These are phyloP conservation scores for Cercospora brassicicola DNA, from an alignment of 2,329 filamentous ascomycete species.

Conservation along the genomic window DNA sequence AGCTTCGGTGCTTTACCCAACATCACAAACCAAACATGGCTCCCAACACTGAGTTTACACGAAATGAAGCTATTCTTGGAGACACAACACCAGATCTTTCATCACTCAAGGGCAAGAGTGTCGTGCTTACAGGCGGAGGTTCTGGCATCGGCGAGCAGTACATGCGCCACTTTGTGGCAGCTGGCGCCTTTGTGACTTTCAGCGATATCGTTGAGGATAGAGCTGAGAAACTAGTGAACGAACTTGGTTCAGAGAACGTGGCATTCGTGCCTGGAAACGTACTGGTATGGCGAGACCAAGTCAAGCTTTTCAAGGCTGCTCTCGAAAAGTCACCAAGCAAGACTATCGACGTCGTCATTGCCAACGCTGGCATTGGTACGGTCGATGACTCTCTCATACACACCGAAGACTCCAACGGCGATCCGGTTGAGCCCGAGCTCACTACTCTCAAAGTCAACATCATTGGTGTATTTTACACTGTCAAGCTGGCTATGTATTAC, in stretches of 20 bases:
- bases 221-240: conserved; percentile 34
- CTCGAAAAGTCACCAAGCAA: conserved; percentile 24
- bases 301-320: conserved; percentile 36
- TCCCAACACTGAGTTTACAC: conserved; percentile 15
- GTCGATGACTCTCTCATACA: conserved; percentile 29
- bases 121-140: conserved; percentile 53
- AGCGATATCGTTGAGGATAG: conserved; percentile 36
- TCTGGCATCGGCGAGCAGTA: conserved; percentile 42
- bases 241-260: conserved; percentile 36
- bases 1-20: background rate
- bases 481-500: conserved; percentile 45
- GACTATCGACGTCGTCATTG: conserved; percentile 33
- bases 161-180: conserved; percentile 36
- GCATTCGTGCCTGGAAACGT: conserved; percentile 38
- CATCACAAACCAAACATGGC: conserved; percentile 1
- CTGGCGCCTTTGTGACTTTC: conserved; percentile 41
- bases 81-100: conserved; percentile 41
- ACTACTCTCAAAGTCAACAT: conserved; percentile 30
- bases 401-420: conserved; percentile 19
- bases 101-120: conserved; percentile 47
- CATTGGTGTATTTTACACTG: conserved; percentile 32
- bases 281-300: conserved; percentile 36
- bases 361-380: conserved; percentile 34
- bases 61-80: conserved; percentile 36
- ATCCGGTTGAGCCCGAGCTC: conserved; percentile 33